A percentile compares a stretch with the other conserved stretches of the same genome.
phyloP scores from a whole-genome alignment of 352 stramenopile species.

The Phytophthora crassamura region DNA sequence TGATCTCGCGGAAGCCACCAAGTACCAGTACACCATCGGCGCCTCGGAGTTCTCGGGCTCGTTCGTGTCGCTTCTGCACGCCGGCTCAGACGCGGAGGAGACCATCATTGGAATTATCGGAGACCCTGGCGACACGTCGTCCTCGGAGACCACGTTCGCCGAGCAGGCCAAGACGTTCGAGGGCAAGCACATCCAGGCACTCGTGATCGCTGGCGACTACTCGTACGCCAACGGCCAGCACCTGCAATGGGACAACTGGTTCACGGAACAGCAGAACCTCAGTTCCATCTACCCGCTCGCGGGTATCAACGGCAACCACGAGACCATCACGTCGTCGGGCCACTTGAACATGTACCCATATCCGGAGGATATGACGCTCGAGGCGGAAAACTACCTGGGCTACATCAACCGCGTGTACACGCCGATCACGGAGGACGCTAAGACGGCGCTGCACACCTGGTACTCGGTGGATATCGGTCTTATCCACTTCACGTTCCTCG shows the following conservation, averaged over 20 bases:
- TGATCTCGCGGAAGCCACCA: conserved; percentile 42
- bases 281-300: conserved; percentile 52
- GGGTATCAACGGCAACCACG: conserved; percentile 74
- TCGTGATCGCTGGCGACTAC: conserved; percentile 68
- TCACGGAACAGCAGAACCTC: conserved; percentile 56
- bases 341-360: conserved; percentile 58
- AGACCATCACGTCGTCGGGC: conserved; percentile 49
- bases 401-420: conserved; percentile 62
- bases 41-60: conserved; percentile 42
- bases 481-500: conserved; percentile 61
- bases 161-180: conserved; percentile 46
- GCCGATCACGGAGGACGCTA: conserved; percentile 53
- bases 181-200: conserved; percentile 44
- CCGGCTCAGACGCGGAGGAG: conserved; percentile 42
- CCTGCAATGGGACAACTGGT: conserved; percentile 77
- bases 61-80: conserved; percentile 40
- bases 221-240: conserved; percentile 75
- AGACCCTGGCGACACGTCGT: conserved; percentile 49
- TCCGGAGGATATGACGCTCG: conserved; percentile 37
- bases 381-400: conserved; percentile 46
- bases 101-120: conserved; percentile 53
- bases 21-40: conserved; percentile 57
- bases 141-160: conserved; percentile 41
- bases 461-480: conserved; percentile 65
- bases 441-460: conserved; percentile 45